Evolutionary conservation across 2,329 filamentous ascomycete species (phyloP).

Genomic region (Scytalidium lignicola): DNA sequence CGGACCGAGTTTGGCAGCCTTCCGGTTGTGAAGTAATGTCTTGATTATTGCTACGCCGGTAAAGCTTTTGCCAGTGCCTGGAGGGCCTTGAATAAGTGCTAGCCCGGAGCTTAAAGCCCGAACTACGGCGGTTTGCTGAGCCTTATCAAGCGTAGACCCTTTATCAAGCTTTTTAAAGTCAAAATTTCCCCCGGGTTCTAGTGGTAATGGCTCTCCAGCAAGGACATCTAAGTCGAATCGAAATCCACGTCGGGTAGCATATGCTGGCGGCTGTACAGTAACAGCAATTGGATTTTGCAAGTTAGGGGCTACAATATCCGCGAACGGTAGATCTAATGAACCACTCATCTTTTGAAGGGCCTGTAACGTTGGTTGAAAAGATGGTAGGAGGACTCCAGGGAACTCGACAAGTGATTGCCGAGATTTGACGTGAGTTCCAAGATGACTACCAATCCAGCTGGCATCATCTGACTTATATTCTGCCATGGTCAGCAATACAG

Average conservation of each 20-base stretch:
- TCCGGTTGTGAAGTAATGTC: slow-evolving; percentile 41
- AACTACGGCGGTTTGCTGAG: slow-evolving; percentile 47
- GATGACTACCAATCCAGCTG: slow-evolving; percentile 15
- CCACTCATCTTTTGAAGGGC: slow-evolving; percentile 49
- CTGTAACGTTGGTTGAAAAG: slow-evolving; percentile 52
- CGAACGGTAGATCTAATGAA: slow-evolving; percentile 41
- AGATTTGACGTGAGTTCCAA: slow-evolving; percentile 9
- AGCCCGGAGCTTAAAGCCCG: slow-evolving; percentile 47
- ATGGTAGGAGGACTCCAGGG: slow-evolving; percentile 51
- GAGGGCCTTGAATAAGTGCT: slow-evolving; percentile 63
- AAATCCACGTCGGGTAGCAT: slow-evolving; percentile 44
- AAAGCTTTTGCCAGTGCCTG: slow-evolving; percentile 65
- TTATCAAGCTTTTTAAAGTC: slow-evolving; percentile 24
- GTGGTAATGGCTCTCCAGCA: slow-evolving; percentile 16
- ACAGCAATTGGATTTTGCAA: slow-evolving; percentile 12
- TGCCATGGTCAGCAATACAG: slow-evolving; percentile 24
- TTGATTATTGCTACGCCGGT: slow-evolving; percentile 55
- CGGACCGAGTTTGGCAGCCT: slow-evolving; percentile 37
- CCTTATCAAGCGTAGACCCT: slow-evolving; percentile 41
- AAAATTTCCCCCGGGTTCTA: slow-evolving; percentile 25
- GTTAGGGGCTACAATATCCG: slow-evolving; percentile 37
- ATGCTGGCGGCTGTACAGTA: slow-evolving; percentile 42
- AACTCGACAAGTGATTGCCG: slow-evolving; percentile 50
- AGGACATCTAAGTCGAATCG: slow-evolving; percentile 37
- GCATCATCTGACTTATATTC: slow-evolving; percentile 19